Conservation (phyloP, 108 stramenopile genomes). For the Phaeodactylum tricornutum region DNA sequence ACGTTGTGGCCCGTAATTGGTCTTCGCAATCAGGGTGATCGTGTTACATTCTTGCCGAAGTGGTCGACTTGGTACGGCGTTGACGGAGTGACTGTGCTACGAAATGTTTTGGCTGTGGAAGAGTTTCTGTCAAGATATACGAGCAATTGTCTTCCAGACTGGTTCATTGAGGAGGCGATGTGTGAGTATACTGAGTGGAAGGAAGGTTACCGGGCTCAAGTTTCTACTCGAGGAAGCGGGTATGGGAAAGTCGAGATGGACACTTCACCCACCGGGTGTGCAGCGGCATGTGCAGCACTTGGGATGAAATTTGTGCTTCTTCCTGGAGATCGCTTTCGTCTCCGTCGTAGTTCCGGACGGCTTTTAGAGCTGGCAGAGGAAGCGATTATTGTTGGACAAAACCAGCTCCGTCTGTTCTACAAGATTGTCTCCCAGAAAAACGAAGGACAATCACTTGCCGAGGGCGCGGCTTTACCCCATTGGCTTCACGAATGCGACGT, state of each 20-base stretch:
- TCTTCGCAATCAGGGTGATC: conserved; percentile 82
- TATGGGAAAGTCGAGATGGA: conserved; percentile 64
- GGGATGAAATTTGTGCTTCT: conserved; percentile 62
- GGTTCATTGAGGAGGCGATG: conserved; percentile 66
- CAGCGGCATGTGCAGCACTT: conserved; percentile 67
- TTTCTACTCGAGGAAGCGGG: conserved; percentile 59
- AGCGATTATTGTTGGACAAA: conserved; percentile 80
- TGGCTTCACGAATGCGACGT: conserved; percentile 81
- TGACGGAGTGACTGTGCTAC: conserved; percentile 39
- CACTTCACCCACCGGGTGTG: conserved; percentile 60
- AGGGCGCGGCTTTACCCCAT: conserved; percentile 79
- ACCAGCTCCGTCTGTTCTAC: conserved; percentile 76
- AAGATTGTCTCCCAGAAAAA: conserved; percentile 77
- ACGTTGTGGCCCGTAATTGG: conserved; percentile 93
- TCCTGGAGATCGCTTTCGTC: conserved; percentile 74
- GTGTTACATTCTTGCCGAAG: conserved; percentile 80
- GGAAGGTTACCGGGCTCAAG: conserved; percentile 23
- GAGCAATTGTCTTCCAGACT: conserved; percentile 24
- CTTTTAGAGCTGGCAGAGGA: conserved; percentile 85
- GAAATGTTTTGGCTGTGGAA: conserved; percentile 59
- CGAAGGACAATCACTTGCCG: conserved; percentile 75
- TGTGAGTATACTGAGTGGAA: conserved; percentile 59
- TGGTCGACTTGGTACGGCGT: conserved; percentile 77
- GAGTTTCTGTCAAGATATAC: conserved; percentile 43
- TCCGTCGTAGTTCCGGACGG: conserved; percentile 74